Percentiles rank a stretch among this genome's conserved stretches.
These are phyloP conservation scores for Solanum hybrid DNA, from an alignment of 305 asterid genomes.

Conservation along the genomic window DNA sequence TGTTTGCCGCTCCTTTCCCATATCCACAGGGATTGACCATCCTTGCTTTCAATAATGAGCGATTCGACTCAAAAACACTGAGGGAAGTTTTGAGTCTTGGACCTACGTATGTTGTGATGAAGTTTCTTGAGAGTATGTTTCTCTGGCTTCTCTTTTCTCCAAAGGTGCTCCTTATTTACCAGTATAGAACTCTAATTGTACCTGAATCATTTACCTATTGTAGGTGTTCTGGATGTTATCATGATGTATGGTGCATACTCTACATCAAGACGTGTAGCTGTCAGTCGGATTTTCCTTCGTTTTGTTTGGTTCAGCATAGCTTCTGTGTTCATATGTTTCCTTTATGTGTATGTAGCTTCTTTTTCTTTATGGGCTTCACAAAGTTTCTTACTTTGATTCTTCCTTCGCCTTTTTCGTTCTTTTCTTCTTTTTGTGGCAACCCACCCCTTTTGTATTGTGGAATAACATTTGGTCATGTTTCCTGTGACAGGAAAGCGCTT, in stretches of 20 bases:
- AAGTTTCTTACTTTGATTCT: background rate
- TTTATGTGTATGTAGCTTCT: conserved; percentile 64
- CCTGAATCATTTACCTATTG: conserved; percentile 9
- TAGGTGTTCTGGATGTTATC: conserved; percentile 81
- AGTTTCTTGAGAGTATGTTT: conserved; percentile 65
- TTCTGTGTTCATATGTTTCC: conserved; percentile 75
- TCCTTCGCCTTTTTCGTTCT: background rate
- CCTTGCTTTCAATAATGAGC: conserved; percentile 59
- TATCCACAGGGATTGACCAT: conserved; percentile 68
- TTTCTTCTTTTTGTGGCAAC: background rate
- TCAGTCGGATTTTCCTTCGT: conserved; percentile 79
- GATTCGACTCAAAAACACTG: conserved; percentile 41
- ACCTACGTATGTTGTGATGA: conserved; percentile 92
- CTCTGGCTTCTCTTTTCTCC: background rate
- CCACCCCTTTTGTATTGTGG: background rate
- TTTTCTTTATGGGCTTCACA: conserved; percentile 1
- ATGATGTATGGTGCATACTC: conserved; percentile 98
- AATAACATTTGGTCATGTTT: conserved; percentile 2
- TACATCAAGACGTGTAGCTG: conserved; percentile 72
- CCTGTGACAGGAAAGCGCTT: conserved; percentile 60
- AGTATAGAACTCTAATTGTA: background rate
- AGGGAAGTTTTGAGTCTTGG: conserved; percentile 91
- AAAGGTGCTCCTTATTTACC: background rate
- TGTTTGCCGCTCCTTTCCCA: background rate
- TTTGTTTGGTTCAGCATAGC: conserved; percentile 52